Evolutionary conservation across 495 filamentous ascomycete genomes (phyloP).

Genomic region (Bacidia gigantensis): DNA sequence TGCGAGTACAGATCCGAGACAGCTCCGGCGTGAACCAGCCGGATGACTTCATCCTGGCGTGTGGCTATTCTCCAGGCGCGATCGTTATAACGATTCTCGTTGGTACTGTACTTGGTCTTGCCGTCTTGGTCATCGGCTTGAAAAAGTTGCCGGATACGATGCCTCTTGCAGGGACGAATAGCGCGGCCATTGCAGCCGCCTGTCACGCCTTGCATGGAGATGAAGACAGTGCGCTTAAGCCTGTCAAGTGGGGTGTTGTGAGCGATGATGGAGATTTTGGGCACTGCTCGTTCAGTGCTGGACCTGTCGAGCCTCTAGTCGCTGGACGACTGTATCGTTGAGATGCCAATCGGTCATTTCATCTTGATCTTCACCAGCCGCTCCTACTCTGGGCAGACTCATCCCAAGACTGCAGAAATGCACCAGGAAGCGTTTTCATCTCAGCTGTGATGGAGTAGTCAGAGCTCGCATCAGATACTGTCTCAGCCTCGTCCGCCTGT

Average conservation of each 20-base stretch:
- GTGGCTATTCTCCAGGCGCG: not conserved
- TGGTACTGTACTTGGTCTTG: not conserved
- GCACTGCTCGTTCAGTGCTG: not conserved
- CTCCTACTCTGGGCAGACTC: too few relatives aligned
- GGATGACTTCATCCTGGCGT: not conserved
- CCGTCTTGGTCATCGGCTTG: not conserved
- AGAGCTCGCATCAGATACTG: not conserved
- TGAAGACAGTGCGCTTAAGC: conserved; percentile 5
- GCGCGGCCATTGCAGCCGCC: conserved; percentile 30
- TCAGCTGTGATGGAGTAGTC: not conserved
- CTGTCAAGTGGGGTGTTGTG: conserved; percentile 27
- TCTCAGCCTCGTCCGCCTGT: not conserved
- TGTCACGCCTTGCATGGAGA: conserved; percentile 22
- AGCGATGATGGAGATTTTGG: not conserved
- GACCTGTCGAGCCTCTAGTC: not conserved
- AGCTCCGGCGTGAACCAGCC: not conserved
- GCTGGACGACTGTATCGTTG: not conserved
- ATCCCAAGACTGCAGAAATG: not conserved
- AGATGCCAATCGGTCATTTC: too few relatives aligned
- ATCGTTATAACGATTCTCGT: not conserved
- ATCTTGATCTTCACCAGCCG: too few relatives aligned
- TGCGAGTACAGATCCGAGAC: not conserved
- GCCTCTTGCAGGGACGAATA: conserved; percentile 28
- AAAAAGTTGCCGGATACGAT: conserved; percentile 15
- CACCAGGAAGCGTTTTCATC: not conserved